phyloP scores from a whole-genome alignment of 371 early-diverging fungal genomes.

The Rhizopus arrhizus region DNA sequence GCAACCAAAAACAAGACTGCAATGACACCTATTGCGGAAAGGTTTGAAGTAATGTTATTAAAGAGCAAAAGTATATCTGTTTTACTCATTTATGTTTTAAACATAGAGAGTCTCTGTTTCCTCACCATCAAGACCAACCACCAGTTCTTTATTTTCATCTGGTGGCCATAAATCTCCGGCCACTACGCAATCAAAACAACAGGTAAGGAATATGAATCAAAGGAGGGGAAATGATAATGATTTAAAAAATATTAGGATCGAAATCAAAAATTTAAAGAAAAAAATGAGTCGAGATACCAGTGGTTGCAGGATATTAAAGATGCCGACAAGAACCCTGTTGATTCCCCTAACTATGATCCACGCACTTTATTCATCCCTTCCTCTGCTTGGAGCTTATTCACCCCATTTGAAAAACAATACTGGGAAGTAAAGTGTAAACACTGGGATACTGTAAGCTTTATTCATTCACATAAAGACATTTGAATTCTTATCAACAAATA shows the following conservation, averaged over 20 bases:
- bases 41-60: conserved; percentile 4
- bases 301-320: conserved; percentile 89
- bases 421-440: conserved; percentile 98
- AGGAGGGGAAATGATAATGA: neutral
- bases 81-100: neutral
- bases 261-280: conserved; percentile 71
- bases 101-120: neutral
- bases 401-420: conserved; percentile 98
- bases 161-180: neutral
- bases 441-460: conserved; percentile 86
- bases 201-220: conserved; percentile 1
- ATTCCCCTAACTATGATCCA: conserved; percentile 91
- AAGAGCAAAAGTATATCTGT: neutral
- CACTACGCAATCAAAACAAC: neutral
- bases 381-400: conserved; percentile 81
- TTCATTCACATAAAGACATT: conserved; percentile 1
- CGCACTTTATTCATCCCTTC: conserved; percentile 90
- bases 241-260: conserved; percentile 35
- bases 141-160: neutral
- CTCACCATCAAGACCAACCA: neutral
- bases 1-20: neutral
- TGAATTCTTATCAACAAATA: conserved; percentile 4
- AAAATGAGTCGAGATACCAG: conserved; percentile 83
- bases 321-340: conserved; percentile 66
- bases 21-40: conserved; percentile 22